Percentiles rank a stretch among this genome's conserved stretches.
phyloP scores from a whole-genome alignment of 2,329 filamentous ascomycete genomes.

The Epichloe brachyelytri region DNA sequence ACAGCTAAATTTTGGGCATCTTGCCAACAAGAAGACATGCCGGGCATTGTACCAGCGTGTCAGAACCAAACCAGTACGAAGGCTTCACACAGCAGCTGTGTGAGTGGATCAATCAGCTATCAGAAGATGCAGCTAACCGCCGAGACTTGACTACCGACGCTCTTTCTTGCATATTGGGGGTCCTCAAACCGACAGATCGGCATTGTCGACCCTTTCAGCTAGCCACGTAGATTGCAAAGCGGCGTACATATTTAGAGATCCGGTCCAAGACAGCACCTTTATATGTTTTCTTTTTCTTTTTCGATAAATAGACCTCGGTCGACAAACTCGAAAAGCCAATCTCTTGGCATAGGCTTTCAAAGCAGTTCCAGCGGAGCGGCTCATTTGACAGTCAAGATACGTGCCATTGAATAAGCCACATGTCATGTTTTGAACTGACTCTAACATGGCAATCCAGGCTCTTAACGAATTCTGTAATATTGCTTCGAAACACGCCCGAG shows the following conservation, averaged over 20 bases:
- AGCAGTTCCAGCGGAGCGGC: not conserved
- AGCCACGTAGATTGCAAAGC: not conserved
- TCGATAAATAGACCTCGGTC: not conserved
- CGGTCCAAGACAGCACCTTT: not conserved
- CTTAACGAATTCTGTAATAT: not conserved
- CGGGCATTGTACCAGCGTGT: not conserved
- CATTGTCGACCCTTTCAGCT: slow-evolving; percentile 3
- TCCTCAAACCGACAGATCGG: not conserved
- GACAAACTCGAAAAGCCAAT: not conserved
- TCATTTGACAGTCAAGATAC: not conserved
- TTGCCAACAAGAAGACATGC: not conserved
- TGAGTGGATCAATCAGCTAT: not conserved
- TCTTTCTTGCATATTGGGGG: too few relatives aligned
- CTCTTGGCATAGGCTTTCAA: too few relatives aligned
- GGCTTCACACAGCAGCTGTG: not conserved
- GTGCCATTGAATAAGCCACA: not conserved
- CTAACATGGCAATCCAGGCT: not conserved
- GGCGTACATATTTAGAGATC: not conserved
- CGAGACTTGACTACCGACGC: too few relatives aligned
- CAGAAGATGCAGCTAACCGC: too few relatives aligned
- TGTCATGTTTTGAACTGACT: not conserved
- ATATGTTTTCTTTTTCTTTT: not conserved
- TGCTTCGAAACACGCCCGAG: not conserved
- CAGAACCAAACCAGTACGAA: not conserved
- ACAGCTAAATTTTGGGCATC: too few relatives aligned